Percentiles rank a stretch among this genome's conserved stretches.
These are phyloP conservation scores for Micractinium conductrix DNA, from an alignment of 139 green algal species.

Conservation along the genomic window DNA sequence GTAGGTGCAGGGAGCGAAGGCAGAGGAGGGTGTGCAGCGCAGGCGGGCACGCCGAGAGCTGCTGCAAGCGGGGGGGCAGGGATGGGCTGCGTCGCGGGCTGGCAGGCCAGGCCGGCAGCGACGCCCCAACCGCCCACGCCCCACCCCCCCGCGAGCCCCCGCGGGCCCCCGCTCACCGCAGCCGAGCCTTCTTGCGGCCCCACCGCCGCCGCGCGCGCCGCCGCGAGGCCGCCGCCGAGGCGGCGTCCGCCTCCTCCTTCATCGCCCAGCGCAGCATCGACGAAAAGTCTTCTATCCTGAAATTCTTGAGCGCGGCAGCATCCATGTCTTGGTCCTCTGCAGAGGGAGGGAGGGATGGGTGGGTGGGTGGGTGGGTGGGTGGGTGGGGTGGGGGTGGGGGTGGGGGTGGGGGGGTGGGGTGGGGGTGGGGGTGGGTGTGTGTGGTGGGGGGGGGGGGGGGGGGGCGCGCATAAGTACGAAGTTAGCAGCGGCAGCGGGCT, in stretches of 20 bases:
- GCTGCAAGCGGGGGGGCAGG: too few relatives aligned
- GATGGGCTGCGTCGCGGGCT: too few relatives aligned
- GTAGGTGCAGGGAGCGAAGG: too few relatives aligned
- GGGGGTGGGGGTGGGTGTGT: too few relatives aligned
- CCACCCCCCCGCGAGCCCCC: neutral
- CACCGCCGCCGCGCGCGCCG: constrained; percentile 50
- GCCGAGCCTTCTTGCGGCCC: constrained; percentile 68
- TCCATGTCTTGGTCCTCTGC: constrained; percentile 60
- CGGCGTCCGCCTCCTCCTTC: constrained; percentile 71
- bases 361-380: too few relatives aligned
- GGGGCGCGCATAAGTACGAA: too few relatives aligned
- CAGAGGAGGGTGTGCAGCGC: too few relatives aligned
- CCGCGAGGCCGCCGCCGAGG: constrained; percentile 29
- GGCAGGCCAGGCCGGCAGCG: too few relatives aligned
- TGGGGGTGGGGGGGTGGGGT: too few relatives aligned
- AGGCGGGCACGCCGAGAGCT: too few relatives aligned
- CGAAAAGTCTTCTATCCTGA: constrained; percentile 66
- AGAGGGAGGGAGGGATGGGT: neutral
- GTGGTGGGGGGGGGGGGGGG: too few relatives aligned
- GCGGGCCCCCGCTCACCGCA: constrained; percentile 35
- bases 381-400: neutral
- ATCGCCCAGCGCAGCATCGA: constrained; percentile 67
- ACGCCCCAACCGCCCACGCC: too few relatives aligned
- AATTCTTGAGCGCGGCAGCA: constrained; percentile 54
- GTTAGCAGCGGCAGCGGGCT: neutral